phyloP scores from a whole-genome alignment of 768 basidiomycete species.

The Gyrodon lividus region DNA sequence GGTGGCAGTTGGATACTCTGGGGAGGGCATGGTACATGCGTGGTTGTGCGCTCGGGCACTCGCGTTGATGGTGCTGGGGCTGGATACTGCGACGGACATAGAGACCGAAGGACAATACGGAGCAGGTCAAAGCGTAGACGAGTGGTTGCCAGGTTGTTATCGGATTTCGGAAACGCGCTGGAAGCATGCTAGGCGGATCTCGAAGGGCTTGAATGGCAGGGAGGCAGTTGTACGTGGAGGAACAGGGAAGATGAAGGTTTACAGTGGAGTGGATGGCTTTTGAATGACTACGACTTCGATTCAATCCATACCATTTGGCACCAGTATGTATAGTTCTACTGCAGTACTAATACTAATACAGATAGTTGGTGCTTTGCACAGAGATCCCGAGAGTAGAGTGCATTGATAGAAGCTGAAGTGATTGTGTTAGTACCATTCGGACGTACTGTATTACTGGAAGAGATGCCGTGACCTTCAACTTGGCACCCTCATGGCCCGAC shows the following conservation, averaged over 20 bases:
- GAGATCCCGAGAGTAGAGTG: no score
- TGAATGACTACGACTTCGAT: no score
- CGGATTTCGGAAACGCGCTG: slow-evolving; percentile 15
- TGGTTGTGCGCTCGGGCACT: slow-evolving; percentile 62
- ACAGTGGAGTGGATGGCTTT: slow-evolving; percentile 3
- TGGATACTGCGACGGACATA: slow-evolving; percentile 22
- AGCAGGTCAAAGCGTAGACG: slow-evolving; percentile 17
- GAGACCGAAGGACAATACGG: slow-evolving; percentile 21
- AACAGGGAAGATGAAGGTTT: slow-evolving; percentile 27
- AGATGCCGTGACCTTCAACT: background rate
- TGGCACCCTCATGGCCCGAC: background rate
- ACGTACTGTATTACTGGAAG: background rate
- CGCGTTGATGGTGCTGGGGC: slow-evolving; percentile 56
- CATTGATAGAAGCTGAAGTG: no score
- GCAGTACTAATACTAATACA: background rate
- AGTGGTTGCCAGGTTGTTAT: slow-evolving; percentile 27
- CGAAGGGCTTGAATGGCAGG: slow-evolving; percentile 2
- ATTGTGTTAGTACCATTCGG: no score
- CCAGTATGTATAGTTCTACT: no score
- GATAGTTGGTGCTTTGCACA: no score
- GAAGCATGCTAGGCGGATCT: slow-evolving; percentile 3
- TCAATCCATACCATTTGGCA: no score
- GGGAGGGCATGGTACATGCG: slow-evolving; percentile 74
- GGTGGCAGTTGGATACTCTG: slow-evolving; percentile 68
- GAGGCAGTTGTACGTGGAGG: slow-evolving; percentile 12